Evolutionary conservation across 345 rosid species (phyloP).

Genomic region (Brassica juncea): DNA sequence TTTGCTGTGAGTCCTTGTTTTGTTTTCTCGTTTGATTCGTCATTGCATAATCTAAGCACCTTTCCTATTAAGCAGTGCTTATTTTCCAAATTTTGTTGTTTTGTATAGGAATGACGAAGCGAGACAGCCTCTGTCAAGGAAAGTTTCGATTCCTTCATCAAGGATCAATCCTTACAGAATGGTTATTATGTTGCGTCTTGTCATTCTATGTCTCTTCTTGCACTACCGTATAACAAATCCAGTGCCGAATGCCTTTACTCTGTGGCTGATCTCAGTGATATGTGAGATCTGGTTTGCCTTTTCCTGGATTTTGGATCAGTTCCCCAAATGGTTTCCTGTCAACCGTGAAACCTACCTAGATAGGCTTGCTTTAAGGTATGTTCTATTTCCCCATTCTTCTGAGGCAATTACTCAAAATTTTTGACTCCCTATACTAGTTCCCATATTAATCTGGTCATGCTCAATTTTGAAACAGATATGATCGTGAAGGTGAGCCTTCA

Average conservation of each 20-base stretch:
- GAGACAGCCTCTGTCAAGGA: slow-evolving; percentile 91
- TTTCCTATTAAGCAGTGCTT: slow-evolving; percentile 12
- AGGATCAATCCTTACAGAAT: slow-evolving; percentile 92
- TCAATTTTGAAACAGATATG: slow-evolving; percentile 58
- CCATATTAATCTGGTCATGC: slow-evolving; percentile 1
- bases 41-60: background rate
- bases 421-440: slow-evolving; percentile 1
- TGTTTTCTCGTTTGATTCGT: slow-evolving; percentile 2
- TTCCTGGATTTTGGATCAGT: slow-evolving; percentile 97
- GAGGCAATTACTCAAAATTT: background rate
- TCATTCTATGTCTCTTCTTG: slow-evolving; percentile 79
- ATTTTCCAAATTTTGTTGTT: slow-evolving; percentile 12
- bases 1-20: slow-evolving; percentile 62
- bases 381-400: slow-evolving; percentile 17
- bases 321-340: slow-evolving; percentile 93
- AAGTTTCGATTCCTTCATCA: slow-evolving; percentile 86
- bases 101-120: slow-evolving; percentile 83
- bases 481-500: slow-evolving; percentile 87
- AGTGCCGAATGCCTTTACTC: slow-evolving; percentile 72
- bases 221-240: slow-evolving; percentile 91
- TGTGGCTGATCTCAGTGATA: slow-evolving; percentile 90
- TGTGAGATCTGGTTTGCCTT: slow-evolving; percentile 98
- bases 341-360: slow-evolving; percentile 95
- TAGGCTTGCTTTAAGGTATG: slow-evolving; percentile 81
- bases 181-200: slow-evolving; percentile 88